Conservation (phyloP, 345 rosid species). For the Camelina neglecta region DNA sequence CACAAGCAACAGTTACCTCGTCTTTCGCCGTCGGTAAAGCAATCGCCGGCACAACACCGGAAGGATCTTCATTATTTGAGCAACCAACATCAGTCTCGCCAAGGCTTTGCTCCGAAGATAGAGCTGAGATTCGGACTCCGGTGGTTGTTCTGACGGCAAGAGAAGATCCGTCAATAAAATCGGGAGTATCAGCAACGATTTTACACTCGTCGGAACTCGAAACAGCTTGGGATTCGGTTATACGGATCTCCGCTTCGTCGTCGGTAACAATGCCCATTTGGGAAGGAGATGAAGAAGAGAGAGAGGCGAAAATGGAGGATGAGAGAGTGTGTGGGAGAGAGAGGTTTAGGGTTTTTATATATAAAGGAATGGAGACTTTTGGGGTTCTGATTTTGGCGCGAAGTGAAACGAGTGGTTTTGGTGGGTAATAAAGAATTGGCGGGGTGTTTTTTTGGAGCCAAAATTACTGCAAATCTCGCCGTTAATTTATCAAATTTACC, state of each 20-base stretch:
- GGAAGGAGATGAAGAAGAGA: not conserved
- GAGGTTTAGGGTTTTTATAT: slow-evolving; percentile 4
- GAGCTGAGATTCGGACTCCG: slow-evolving; percentile 52
- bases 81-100: not conserved
- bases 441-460: slow-evolving; percentile 27
- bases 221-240: slow-evolving; percentile 1
- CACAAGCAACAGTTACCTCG: slow-evolving; percentile 22
- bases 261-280: not conserved
- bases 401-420: not conserved
- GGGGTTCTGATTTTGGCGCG: slow-evolving; percentile 28
- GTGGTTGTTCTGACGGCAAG: slow-evolving; percentile 42
- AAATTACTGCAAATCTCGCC: slow-evolving; percentile 34
- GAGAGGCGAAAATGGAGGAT: not conserved
- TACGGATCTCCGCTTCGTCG: slow-evolving; percentile 1
- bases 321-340: not conserved
- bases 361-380: slow-evolving; percentile 12
- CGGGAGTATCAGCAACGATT: slow-evolving; percentile 23
- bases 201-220: slow-evolving; percentile 21
- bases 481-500: slow-evolving; percentile 2
- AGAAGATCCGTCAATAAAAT: slow-evolving; percentile 1
- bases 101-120: not conserved
- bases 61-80: slow-evolving; percentile 2
- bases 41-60: not conserved
- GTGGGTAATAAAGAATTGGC: slow-evolving; percentile 15
- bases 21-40: not conserved